Base-by-base conservation (phyloP, 2,329 filamentous ascomycete species). In the Aureobasidium mangrovei region DNA sequence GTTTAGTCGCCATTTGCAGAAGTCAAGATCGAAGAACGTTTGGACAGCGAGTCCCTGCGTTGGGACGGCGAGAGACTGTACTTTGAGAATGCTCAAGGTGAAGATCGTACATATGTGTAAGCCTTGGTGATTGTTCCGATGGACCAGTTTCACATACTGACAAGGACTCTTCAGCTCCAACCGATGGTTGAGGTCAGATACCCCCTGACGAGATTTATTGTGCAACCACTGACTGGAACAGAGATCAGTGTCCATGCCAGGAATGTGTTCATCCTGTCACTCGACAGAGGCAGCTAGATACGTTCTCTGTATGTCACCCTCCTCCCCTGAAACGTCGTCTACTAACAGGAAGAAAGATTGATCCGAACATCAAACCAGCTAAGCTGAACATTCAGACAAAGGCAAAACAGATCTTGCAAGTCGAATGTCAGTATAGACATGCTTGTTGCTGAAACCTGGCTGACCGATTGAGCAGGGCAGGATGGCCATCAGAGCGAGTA, bases 401-500 rank as follows among this genome's bases (percentile, higher is more conserved):
- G 32, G 39, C 32, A 3, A 36, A 53, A 7, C 49, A 53, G 12
- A 44, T 27, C 10, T 36, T 53, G 29, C 49, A 53, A 9, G 52
- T 58, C n/a, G 49, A 55, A 40, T 58, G 57, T 56, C 41, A 28
- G 44, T 49, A n/a, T 6, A 24, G 10, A 5, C 6, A 38, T 31
- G 8, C n/a, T 18, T 27, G 4, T 7, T 9, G 8, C 9, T 24
- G 24, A 28, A 2, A n/a, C 7, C 12, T 33, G 9, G 7, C 31
- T 40, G 45, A 10, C 44, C 28, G 27, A 10, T 45, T 7, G 12
- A 32, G 3, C 28, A 56, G 54, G 54, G 54, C 35, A 53, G 7
- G 55, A 59, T 47, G 57, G 57, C 8, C 57, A 59, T 41, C 46
- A 57, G 18, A 59, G 57, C 41, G 49, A 45, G 26, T 59, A 57